Base-by-base conservation (phyloP, 345 rosid species). In the Dipteronia dyeriana region DNA sequence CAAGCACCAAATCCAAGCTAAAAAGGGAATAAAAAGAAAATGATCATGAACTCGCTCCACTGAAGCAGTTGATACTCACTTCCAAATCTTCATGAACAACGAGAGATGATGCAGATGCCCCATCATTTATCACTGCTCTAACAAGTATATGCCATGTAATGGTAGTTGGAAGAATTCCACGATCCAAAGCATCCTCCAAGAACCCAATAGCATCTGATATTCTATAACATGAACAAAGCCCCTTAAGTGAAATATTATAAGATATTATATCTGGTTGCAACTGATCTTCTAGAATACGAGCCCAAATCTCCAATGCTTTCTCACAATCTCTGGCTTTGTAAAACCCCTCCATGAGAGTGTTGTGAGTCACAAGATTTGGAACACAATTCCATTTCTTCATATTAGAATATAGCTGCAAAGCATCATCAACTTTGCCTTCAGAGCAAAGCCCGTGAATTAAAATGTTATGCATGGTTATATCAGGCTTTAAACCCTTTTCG, bases 71-170 rank as follows among this genome's bases (percentile, higher is more conserved):
- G 31, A 31, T 17, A 41, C 70, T 51, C 20, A 66, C 66, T 60
- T 60, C 17, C 54, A 49, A 63, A 71, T 11, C 25, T 22, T 73
- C 31, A 68, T 57, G 61, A 53, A 71, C 67, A 9, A 38, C 26
- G n/a, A 60, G 67, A 0, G 56, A 54, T 77, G 70, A 67, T 14
- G 25, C 12, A 57, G 76, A 72, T 61, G 56, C 39, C 38, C 75
- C 80, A 62, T 70, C 70, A 29, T 74, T 80, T 45, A 87, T 71
- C 68, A 91, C 91, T 62, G 98, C 97, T 81, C 90, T 76, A 71
- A 94, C 94, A 59, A 96, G 91, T 75, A 96, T 92, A 87, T 85
- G 76, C 99, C 98, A 94, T 12, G 98, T 90, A 73, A 89, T 79
- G 71, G 76, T 76, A 26, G 89, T 86, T 67, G 98, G 97, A 29